These are phyloP conservation scores for Prunus dulcis DNA, from an alignment of 306 rosid genomes.

Conservation along the genomic window DNA sequence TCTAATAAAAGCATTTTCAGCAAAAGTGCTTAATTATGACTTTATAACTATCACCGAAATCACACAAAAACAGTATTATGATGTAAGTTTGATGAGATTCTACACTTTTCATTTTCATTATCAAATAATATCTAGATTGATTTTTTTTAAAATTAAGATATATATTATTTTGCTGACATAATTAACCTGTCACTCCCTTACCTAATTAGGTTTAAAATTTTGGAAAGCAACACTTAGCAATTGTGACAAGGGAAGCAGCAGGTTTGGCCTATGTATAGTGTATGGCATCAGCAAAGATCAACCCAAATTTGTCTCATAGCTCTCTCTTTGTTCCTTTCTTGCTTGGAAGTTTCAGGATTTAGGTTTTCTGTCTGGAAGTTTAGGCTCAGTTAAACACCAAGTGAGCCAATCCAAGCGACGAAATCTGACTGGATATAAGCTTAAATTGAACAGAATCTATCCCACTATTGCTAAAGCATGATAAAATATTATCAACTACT, in stretches of 20 bases:
- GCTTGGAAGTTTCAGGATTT: conserved; percentile 2
- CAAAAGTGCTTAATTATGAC: too few species aligned
- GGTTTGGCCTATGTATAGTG: neutral
- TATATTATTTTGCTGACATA: neutral
- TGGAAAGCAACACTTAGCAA: neutral
- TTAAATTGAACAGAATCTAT: conserved; percentile 3
- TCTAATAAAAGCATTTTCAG: too few species aligned
- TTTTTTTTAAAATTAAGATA: neutral
- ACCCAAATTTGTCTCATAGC: neutral
- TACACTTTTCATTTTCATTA: too few species aligned
- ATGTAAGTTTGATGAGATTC: too few species aligned
- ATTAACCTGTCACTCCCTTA: neutral
- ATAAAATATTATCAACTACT: neutral
- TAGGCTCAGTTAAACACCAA: neutral
- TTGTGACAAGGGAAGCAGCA: neutral
- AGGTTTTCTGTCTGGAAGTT: neutral
- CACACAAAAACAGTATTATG: too few species aligned
- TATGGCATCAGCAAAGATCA: neutral
- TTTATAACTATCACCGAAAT: too few species aligned
- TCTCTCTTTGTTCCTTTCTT: neutral
- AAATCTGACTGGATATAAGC: neutral
- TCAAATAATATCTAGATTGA: too few species aligned
- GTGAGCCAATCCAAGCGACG: neutral
- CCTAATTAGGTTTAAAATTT: neutral
- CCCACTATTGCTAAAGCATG: too few species aligned